A percentile compares a stretch with the other conserved stretches of the same genome.
phyloP scores from a whole-genome alignment of 2,329 filamentous ascomycete species.

The Verticillium nubilum region DNA sequence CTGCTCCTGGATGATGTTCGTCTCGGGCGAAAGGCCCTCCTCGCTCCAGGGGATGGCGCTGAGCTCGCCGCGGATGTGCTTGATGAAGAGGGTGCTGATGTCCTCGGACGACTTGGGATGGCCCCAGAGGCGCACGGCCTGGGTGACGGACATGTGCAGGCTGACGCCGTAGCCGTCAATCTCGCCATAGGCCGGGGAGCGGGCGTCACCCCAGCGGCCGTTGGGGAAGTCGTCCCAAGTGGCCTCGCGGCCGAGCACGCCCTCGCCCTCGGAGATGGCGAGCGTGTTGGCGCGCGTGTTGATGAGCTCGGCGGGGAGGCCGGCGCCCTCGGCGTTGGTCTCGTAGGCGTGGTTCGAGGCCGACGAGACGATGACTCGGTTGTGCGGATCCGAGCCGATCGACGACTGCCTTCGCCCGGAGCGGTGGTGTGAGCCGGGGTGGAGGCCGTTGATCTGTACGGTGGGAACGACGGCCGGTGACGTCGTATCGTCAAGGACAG shows the following conservation, averaged over 20 bases:
- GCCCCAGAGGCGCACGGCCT: conserved; percentile 83
- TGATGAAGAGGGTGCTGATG: conserved; percentile 74
- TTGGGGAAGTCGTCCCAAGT: conserved; percentile 99
- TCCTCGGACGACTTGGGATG: conserved; percentile 64
- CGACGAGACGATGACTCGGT: conserved; percentile 76
- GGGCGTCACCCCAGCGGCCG: conserved; percentile 88
- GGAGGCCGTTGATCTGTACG: conserved; percentile 46
- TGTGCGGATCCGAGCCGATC: conserved; percentile 78
- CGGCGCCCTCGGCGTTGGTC: conserved; percentile 70
- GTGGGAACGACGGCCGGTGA: conserved; percentile 31
- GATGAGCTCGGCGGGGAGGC: conserved; percentile 65
- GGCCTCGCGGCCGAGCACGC: conserved; percentile 81
- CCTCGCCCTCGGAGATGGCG: conserved; percentile 91
- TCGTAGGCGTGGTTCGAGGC: conserved; percentile 61
- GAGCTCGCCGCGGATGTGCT: conserved; percentile 74
- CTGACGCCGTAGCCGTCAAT: conserved; percentile 99
- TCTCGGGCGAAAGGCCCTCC: conserved; percentile 80
- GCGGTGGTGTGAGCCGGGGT: conserved; percentile 20
- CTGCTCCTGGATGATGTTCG: conserved; percentile 69
- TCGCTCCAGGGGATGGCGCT: conserved; percentile 90
- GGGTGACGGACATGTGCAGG: conserved; percentile 79
- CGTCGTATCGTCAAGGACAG: conserved; percentile 39
- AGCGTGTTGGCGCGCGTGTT: conserved; percentile 80
- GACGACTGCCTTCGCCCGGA: conserved; percentile 64
- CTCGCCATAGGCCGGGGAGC: conserved; percentile 90